These are phyloP conservation scores for Ceratobasidium sp. DNA, from an alignment of 1,284 basidiomycete species.

Conservation along the genomic window DNA sequence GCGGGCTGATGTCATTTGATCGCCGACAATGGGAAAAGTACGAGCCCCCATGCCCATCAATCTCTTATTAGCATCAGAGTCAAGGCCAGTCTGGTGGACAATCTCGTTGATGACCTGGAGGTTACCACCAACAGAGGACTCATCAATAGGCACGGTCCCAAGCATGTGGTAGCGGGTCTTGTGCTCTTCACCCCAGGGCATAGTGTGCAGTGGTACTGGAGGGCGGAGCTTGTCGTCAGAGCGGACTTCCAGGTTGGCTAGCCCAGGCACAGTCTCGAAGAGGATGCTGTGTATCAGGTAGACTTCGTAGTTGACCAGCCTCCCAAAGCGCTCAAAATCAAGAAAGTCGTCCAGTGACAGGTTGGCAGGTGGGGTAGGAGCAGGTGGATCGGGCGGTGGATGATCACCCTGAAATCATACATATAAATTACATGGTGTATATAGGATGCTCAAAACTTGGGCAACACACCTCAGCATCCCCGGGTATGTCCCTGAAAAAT, in stretches of 20 bases:
- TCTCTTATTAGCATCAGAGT: background rate
- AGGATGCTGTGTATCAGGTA: background rate
- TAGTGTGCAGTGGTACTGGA: background rate
- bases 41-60: background rate
- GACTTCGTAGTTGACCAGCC: background rate
- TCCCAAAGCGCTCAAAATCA: background rate
- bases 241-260: background rate
- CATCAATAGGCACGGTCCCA: background rate
- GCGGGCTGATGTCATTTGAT: too few relatives aligned
- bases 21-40: too few relatives aligned
- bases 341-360: conserved; percentile 4
- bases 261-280: conserved; percentile 2
- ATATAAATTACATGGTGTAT: too few relatives aligned
- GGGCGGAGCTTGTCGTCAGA: background rate
- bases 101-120: background rate
- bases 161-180: background rate
- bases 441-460: too few relatives aligned
- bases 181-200: background rate
- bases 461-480: background rate
- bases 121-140: background rate
- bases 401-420: too few relatives aligned
- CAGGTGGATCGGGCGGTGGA: too few relatives aligned
- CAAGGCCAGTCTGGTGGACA: too few relatives aligned
- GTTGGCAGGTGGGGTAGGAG: too few relatives aligned
- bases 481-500: conserved; percentile 2